A percentile compares a stretch with the other conserved stretches of the same genome.
phyloP scores from a whole-genome alignment of 305 asterid genomes.

The Salvia sclarea region DNA sequence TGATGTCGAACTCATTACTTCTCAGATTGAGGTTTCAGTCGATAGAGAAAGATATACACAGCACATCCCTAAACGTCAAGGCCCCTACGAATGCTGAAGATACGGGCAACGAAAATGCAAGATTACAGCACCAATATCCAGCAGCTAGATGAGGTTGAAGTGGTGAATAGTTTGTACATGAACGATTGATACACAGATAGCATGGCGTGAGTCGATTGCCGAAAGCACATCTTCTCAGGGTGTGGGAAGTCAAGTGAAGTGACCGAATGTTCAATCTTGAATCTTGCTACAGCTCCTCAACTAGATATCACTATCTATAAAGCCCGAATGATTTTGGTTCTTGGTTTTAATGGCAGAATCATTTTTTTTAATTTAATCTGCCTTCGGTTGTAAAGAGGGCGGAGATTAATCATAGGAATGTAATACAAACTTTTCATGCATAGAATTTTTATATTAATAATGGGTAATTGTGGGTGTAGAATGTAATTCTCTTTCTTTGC shows the following conservation, averaged over 20 bases:
- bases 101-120: constrained; percentile 30
- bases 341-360: background rate
- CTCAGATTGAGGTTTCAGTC: constrained; percentile 66
- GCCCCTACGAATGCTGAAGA: constrained; percentile 36
- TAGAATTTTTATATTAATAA: background rate
- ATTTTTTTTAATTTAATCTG: background rate
- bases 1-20: constrained; percentile 85
- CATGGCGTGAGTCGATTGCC: constrained; percentile 4
- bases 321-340: background rate
- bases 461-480: too few relatives aligned
- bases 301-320: background rate
- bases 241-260: constrained; percentile 11
- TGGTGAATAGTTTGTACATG: constrained; percentile 10
- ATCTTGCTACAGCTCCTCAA: background rate
- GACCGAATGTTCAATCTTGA: background rate
- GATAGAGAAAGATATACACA: constrained; percentile 39
- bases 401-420: background rate
- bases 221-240: background rate
- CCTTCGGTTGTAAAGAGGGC: background rate
- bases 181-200: background rate
- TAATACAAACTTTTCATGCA: background rate
- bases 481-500: too few relatives aligned
- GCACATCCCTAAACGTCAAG: constrained; percentile 37
- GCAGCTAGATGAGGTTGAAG: constrained; percentile 41
- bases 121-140: constrained; percentile 39